Percentiles rank a stretch among this genome's conserved stretches.
phyloP scores from a whole-genome alignment of 306 rosid species.

The Macrotyloma uniflorum region DNA sequence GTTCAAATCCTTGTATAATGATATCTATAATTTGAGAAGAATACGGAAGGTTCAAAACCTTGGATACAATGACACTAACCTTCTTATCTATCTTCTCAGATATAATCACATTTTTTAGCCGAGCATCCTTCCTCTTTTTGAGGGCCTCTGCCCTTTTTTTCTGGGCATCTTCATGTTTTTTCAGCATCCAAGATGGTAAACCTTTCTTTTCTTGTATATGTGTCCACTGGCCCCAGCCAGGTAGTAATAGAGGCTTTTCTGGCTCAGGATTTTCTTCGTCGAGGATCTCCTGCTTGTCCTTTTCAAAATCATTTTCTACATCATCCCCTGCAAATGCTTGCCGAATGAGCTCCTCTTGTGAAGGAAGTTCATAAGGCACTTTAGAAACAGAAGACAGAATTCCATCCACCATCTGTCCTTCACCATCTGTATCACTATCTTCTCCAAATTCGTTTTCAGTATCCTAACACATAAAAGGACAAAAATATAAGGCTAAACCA shows the following conservation, averaged over 20 bases:
- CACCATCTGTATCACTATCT: conserved; percentile 73
- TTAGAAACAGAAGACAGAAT: conserved; percentile 62
- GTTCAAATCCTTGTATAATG: conserved; percentile 17
- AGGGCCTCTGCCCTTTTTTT: conserved; percentile 77
- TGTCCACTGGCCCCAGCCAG: conserved; percentile 99
- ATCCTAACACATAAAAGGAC: conserved; percentile 46
- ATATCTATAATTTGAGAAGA: too few species aligned
- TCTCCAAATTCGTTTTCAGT: conserved; percentile 54
- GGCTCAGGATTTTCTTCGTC: conserved; percentile 89
- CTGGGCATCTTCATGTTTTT: conserved; percentile 72
- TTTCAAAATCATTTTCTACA: conserved; percentile 88
- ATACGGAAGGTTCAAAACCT: background rate
- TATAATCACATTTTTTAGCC: conserved; percentile 75
- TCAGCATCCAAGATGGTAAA: conserved; percentile 77
- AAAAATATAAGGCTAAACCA: conserved; percentile 27
- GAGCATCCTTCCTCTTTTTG: conserved; percentile 83
- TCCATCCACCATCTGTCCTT: conserved; percentile 84
- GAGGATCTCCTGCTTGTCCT: conserved; percentile 67
- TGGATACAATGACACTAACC: conserved; percentile 53
- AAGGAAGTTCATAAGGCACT: conserved; percentile 75
- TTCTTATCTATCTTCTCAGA: conserved; percentile 84
- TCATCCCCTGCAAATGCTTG: conserved; percentile 91
- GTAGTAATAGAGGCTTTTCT: conserved; percentile 79
- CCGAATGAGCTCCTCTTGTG: conserved; percentile 83
- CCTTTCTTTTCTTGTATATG: conserved; percentile 81